phyloP scores from a whole-genome alignment of 164 flowering plant genomes.

The Platanus orientalis region DNA sequence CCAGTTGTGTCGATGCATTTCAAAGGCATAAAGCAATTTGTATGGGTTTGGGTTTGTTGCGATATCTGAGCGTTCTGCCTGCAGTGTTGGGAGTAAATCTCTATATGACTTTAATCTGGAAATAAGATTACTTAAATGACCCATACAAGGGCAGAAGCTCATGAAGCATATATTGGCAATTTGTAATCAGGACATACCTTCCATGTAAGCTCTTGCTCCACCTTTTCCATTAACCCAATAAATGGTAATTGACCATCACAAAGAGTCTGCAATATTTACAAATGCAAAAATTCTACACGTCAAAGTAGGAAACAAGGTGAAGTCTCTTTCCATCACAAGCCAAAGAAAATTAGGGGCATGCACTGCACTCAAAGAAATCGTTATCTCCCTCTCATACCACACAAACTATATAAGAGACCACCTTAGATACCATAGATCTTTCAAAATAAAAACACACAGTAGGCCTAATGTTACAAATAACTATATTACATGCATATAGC shows the following conservation, averaged over 20 bases:
- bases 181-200: constrained; percentile 49
- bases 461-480: neutral
- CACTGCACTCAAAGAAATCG: neutral
- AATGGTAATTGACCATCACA: constrained; percentile 86
- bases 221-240: constrained; percentile 77
- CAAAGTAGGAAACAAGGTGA: neutral
- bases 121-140: neutral
- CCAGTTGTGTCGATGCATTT: constrained; percentile 87
- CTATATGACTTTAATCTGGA: constrained; percentile 1
- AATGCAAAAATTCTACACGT: neutral
- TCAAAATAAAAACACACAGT: too few species aligned
- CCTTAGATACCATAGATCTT: too few species aligned
- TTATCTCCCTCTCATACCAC: neutral
- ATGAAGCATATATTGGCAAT: constrained; percentile 3
- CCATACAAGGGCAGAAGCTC: neutral
- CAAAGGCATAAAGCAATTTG: constrained; percentile 86
- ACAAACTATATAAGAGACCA: neutral
- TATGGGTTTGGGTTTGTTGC: constrained; percentile 63
- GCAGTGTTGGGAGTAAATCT: constrained; percentile 14
- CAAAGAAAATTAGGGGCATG: neutral
- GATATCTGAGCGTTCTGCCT: constrained; percentile 89
- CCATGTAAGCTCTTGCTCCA: constrained; percentile 82
- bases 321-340: neutral
- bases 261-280: constrained; percentile 46
- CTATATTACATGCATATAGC: neutral